These are phyloP conservation scores for Magnaporthales sp. DNA, from an alignment of 2,329 filamentous ascomycete genomes.

Conservation along the genomic window DNA sequence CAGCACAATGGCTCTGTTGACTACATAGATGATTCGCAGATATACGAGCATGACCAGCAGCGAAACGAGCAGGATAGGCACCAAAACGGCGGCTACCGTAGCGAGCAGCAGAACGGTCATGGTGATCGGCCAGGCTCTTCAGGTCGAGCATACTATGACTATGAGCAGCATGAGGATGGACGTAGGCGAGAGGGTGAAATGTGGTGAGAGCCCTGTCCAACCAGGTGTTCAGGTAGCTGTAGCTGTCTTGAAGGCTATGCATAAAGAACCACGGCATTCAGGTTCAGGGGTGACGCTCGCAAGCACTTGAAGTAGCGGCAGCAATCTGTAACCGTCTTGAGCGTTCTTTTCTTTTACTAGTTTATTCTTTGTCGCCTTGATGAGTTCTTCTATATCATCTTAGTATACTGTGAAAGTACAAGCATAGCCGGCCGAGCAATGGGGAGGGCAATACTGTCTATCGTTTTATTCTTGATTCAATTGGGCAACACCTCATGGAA, in stretches of 20 bases:
- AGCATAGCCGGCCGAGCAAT: constrained; percentile 3
- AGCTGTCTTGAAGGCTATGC: not conserved
- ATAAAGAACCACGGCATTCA: not conserved
- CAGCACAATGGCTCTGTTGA: constrained; percentile 15
- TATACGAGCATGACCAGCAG: constrained; percentile 24
- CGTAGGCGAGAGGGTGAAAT: constrained; percentile 14
- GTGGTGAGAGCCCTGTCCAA: constrained; percentile 13
- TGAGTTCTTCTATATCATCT: not conserved
- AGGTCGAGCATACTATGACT: constrained; percentile 15
- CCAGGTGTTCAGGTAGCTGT: not conserved
- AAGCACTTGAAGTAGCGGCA: not conserved
- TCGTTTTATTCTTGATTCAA: not conserved
- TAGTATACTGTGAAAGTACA: constrained; percentile 1
- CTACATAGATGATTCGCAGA: constrained; percentile 24
- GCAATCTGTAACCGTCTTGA: not conserved
- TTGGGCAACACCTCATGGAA: not conserved
- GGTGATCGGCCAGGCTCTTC: not conserved
- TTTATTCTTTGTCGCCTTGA: not conserved
- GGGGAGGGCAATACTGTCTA: not conserved
- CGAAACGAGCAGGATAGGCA: constrained; percentile 8
- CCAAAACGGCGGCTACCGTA: constrained; percentile 9
- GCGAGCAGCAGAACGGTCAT: constrained; percentile 7
- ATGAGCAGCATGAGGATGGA: constrained; percentile 11
- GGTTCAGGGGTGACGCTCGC: not conserved
- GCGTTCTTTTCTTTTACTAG: not conserved